phyloP scores from a whole-genome alignment of 805 yeast genomes.

The Citeromyces matritensis region DNA sequence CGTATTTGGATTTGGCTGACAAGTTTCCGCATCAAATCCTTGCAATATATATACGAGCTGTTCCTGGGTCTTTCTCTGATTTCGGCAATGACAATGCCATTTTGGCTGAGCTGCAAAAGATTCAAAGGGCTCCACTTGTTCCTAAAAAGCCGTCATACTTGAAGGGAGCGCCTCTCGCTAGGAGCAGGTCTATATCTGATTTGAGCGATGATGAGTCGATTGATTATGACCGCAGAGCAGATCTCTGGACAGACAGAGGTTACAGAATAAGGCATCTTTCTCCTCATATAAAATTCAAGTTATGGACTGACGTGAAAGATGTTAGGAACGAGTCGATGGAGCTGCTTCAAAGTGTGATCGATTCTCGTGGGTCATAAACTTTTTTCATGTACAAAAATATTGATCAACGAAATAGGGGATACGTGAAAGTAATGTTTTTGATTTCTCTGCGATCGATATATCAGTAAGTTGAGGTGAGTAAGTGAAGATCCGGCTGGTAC shows the following conservation, averaged over 20 bases:
- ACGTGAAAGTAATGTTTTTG: too few species aligned
- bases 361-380: too few species aligned
- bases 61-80: conserved; percentile 53
- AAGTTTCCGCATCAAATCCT: conserved; percentile 45
- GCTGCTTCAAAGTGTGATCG: conserved; percentile 1
- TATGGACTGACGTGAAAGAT: conserved; percentile 27
- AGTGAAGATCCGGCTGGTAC: too few species aligned
- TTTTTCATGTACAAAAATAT: too few species aligned
- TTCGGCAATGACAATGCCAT: conserved; percentile 18
- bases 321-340: conserved; percentile 17
- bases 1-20: conserved; percentile 60
- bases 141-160: conserved; percentile 30
- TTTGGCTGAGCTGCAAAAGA: conserved; percentile 8
- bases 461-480: too few species aligned
- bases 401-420: too few species aligned
- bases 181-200: too few species aligned
- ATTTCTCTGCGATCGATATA: too few species aligned
- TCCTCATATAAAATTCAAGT: conserved; percentile 17
- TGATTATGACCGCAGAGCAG: too few species aligned
- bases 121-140: conserved; percentile 18
- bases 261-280: conserved; percentile 24
- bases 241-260: too few species aligned
- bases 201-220: too few species aligned
- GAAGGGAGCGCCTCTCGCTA: conserved; percentile 10
- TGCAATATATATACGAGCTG: conserved; percentile 73